A percentile compares a stretch with the other conserved stretches of the same genome.
Conservation (phyloP, 164 flowering plant species). For the Piper longum region DNA sequence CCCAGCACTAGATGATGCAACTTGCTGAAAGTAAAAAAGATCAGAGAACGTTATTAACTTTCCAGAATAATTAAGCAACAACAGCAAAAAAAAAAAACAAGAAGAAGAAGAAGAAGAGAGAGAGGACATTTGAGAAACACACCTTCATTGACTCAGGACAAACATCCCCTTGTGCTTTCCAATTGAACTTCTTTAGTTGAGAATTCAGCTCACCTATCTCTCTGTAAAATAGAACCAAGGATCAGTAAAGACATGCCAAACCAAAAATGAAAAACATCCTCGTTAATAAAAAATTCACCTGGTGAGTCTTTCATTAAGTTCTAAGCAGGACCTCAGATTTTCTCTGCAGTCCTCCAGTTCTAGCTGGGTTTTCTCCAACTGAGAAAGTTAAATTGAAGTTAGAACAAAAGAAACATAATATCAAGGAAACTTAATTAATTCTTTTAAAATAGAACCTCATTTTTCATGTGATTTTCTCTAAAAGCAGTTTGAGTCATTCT, state of each 20-base stretch:
- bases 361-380: conserved; percentile 38
- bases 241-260: neutral
- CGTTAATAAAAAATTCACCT: conserved; percentile 26
- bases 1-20: conserved; percentile 11
- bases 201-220: conserved; percentile 43
- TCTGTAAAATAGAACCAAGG: conserved; percentile 28
- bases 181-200: conserved; percentile 20
- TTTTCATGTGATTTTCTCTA: conserved; percentile 21
- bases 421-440: neutral
- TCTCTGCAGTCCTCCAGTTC: conserved; percentile 57
- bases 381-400: conserved; percentile 9
- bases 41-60: neutral
- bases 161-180: conserved; percentile 13
- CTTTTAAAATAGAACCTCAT: conserved; percentile 35
- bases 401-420: neutral
- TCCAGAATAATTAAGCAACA: too few relatives aligned
- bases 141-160: conserved; percentile 23
- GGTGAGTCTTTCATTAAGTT: conserved; percentile 54
- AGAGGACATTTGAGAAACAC: too few relatives aligned
- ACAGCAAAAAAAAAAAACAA: neutral
- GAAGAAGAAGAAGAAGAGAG: neutral
- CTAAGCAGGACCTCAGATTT: conserved; percentile 49
- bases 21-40: conserved; percentile 19
- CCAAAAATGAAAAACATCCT: neutral
- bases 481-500: neutral